phyloP scores from a whole-genome alignment of 2,329 filamentous ascomycete species.

The Claviceps arundinis region DNA sequence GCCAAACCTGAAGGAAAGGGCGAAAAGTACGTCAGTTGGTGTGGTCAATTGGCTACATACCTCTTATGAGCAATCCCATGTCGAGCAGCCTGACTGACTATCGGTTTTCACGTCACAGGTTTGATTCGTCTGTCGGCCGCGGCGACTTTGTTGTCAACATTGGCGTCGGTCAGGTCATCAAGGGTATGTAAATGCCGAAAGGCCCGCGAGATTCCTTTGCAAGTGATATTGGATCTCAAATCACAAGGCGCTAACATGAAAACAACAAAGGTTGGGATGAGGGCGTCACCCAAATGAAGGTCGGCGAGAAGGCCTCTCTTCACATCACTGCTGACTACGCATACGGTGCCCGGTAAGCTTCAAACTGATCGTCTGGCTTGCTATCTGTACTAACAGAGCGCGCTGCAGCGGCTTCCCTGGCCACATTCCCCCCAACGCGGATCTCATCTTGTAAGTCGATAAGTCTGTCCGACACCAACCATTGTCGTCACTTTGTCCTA shows the following conservation, averaged over 20 bases:
- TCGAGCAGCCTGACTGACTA: neutral
- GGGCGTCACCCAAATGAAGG: conserved; percentile 71
- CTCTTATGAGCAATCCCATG: neutral
- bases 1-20: conserved; percentile 52
- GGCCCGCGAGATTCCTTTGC: too few relatives aligned
- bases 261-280: conserved; percentile 59
- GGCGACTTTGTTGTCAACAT: conserved; percentile 67
- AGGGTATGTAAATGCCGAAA: conserved; percentile 39
- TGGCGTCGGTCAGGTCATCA: conserved; percentile 74
- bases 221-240: neutral
- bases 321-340: conserved; percentile 47
- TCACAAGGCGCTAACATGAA: conserved; percentile 4
- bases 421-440: conserved; percentile 45
- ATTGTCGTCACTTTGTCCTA: neutral
- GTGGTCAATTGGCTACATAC: neutral
- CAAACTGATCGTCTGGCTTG: conserved; percentile 22
- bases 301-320: conserved; percentile 80
- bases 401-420: conserved; percentile 60
- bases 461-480: too few relatives aligned
- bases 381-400: neutral
- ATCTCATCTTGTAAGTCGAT: conserved; percentile 4
- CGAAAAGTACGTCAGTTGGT: conserved; percentile 42
- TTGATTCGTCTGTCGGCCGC: conserved; percentile 73
- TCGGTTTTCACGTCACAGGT: conserved; percentile 37
- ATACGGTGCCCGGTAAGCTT: conserved; percentile 22